Evolutionary conservation across 2,329 filamentous ascomycete species (phyloP), one percentile per base, ranked within the genome.

Genomic region (Colletotrichum viniferum): DNA sequence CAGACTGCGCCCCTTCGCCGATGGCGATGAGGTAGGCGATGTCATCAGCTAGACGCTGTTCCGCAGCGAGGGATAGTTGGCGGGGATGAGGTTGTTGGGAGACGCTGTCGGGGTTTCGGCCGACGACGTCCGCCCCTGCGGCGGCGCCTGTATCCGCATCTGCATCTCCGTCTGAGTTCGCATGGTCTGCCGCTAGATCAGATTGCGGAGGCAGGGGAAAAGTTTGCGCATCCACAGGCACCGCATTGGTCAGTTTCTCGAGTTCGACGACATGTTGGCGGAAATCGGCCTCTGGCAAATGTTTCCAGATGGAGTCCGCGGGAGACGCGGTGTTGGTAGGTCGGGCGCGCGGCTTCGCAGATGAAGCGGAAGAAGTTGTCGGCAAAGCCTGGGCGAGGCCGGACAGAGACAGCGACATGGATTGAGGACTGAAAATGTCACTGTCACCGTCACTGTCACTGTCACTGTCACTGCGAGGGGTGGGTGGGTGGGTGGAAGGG

Each of bases 1-100:
- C 76, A 5, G 74, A 77, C 68, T 77, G 76, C 21, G 76, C 76
- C 21, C 76, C 76, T 38, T 77, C 76, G 9, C 76, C 76, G 26
- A 77, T 71, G 5, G 76, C 76, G 7, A 74, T 61, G 3, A 77
- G 58, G 32, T 66, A 77, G 6, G 76, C 69, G n/a, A 75, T 63
- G 18, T 77, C 76, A 38, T 77, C 74, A 6, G 76, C 71, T 9
- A 77, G 71, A 4, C 71, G 64, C 21, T 77, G 76, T 24, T 77
- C 76, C 2, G 43, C n/a, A 16, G 64, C 67, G n/a, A 72, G 61
- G 13, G 71, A 56, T 4, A 77, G 64, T 3, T 34, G 74, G 13
- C 43, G 48, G 55, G 34, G 62, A 58, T 58, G 61, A n/a, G n/a
- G 21, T 26, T 56, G 34, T 4, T 12, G 16, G 26, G 26, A 21